Evolutionary conservation across 108 stramenopile species (phyloP), one percentile per base, ranked within the genome.

Genomic region (Chaetoceros muelleri): DNA sequence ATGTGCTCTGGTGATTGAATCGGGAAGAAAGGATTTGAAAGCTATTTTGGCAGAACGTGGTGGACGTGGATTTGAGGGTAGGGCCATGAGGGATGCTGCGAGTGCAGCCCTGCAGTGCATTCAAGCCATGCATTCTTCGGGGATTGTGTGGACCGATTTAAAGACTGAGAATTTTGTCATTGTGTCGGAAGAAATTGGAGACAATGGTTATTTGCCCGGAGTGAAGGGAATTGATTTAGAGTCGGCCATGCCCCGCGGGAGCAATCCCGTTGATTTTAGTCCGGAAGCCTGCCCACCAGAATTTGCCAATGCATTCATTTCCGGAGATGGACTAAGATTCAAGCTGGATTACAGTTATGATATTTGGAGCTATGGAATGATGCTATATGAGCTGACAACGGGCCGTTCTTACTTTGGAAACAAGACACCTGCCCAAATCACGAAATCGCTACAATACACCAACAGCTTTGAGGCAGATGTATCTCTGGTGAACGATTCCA

Each of bases 201-300:
- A 46, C 21, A 28, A 20, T 55, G 57, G 45, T 18, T 26, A 22
- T 19, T 8, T 46, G 2, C 17, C 18, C n/a, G 58, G 72, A 29
- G 66, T 77, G 46, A 84, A 80, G 60, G 87, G 87, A 3, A 93
- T 93, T 53, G 91, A 93, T 73, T 68, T 93, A 26, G 91, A 93
- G 65, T 83, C 81, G 24, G 87, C 84, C 31, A 84, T 89, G 79
- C 72, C 84, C 0, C 58, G 72, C 17, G 62, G 71, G 34, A 71
- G 64, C 28, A 78, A 74, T 53, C 92, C 92, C 8, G 83, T 93
- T 10, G 92, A 93, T 47, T 93, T 87, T 70, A 82, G 79, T 22
- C 92, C 92, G 18, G 92, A 93, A 73, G 91, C 87, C 0, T 85
- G 83, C 65, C 91, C 91, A 5, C 91, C 91, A 2, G 91, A 93